phyloP scores from a whole-genome alignment of 805 yeast species.

The Candida patagonica region DNA sequence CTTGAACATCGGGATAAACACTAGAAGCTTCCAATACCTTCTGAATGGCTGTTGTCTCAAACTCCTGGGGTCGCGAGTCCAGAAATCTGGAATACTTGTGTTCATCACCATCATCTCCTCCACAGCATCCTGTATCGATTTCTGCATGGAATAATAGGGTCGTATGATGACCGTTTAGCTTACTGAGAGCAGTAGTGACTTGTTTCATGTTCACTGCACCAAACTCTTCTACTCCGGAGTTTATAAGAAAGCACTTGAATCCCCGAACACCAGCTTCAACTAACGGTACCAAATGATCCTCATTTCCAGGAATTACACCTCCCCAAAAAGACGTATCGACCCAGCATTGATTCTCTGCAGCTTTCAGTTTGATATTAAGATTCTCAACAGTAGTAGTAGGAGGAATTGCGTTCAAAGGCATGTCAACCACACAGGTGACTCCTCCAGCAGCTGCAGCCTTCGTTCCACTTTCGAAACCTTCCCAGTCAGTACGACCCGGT shows the following conservation, averaged over 20 bases:
- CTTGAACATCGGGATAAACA: constrained; percentile 30
- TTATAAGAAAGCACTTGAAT: constrained; percentile 85
- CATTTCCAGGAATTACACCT: constrained; percentile 76
- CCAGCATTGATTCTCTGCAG: constrained; percentile 79
- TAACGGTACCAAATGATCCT: constrained; percentile 61
- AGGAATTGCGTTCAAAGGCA: constrained; percentile 94
- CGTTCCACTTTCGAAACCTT: constrained; percentile 95
- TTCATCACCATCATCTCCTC: constrained; percentile 25
- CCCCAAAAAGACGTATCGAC: constrained; percentile 97
- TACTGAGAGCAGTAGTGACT: constrained; percentile 56
- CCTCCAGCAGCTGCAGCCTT: constrained; percentile 94
- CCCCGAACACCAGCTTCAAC: constrained; percentile 86
- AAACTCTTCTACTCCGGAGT: constrained; percentile 93
- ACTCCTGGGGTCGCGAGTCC: constrained; percentile 79
- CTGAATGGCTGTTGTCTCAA: constrained; percentile 77
- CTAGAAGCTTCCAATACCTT: constrained; percentile 55
- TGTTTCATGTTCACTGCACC: constrained; percentile 66
- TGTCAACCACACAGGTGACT: constrained; percentile 89
- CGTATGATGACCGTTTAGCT: constrained; percentile 54
- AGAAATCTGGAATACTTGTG: constrained; percentile 61
- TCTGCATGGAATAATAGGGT: constrained; percentile 91
- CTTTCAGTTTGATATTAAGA: constrained; percentile 62
- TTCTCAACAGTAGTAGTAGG: constrained; percentile 84
- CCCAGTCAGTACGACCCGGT: constrained; percentile 99
- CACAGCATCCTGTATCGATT: constrained; percentile 37